phyloP scores from a whole-genome alignment of 2,329 filamentous ascomycete species.

The Peltaster fructicola region DNA sequence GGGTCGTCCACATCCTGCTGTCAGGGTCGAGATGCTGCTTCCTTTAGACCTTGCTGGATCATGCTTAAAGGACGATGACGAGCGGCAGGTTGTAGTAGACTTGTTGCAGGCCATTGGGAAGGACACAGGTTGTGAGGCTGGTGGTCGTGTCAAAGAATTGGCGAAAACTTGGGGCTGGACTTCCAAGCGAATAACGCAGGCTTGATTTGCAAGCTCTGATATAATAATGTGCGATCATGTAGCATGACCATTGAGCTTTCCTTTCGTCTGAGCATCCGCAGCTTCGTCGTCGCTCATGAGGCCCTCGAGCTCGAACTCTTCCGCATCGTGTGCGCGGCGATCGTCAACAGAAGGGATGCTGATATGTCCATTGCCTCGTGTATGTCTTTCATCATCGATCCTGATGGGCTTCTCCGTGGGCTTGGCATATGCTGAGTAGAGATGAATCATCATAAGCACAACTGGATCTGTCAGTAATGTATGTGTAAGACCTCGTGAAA shows the following conservation, averaged over 20 bases:
- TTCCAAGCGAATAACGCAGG: too few species aligned
- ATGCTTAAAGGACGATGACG: slow-evolving; percentile 36
- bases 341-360: slow-evolving; percentile 25
- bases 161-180: slow-evolving; percentile 27
- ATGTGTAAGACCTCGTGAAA: neutral
- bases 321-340: slow-evolving; percentile 53
- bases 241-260: slow-evolving; percentile 1
- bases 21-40: slow-evolving; percentile 39
- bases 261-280: slow-evolving; percentile 8
- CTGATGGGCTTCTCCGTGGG: slow-evolving; percentile 20
- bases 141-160: slow-evolving; percentile 38
- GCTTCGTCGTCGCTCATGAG: slow-evolving; percentile 80
- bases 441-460: slow-evolving; percentile 63
- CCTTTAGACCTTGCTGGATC: slow-evolving; percentile 43
- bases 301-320: slow-evolving; percentile 86
- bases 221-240: too few species aligned
- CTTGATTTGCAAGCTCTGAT: too few species aligned
- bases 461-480: slow-evolving; percentile 28
- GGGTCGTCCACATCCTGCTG: slow-evolving; percentile 35
- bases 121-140: slow-evolving; percentile 46
- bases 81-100: slow-evolving; percentile 38
- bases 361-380: slow-evolving; percentile 27
- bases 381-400: slow-evolving; percentile 13
- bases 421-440: slow-evolving; percentile 54
- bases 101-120: slow-evolving; percentile 42